phyloP scores from a whole-genome alignment of 331 rosid species.

The Acacia pycnantha region DNA sequence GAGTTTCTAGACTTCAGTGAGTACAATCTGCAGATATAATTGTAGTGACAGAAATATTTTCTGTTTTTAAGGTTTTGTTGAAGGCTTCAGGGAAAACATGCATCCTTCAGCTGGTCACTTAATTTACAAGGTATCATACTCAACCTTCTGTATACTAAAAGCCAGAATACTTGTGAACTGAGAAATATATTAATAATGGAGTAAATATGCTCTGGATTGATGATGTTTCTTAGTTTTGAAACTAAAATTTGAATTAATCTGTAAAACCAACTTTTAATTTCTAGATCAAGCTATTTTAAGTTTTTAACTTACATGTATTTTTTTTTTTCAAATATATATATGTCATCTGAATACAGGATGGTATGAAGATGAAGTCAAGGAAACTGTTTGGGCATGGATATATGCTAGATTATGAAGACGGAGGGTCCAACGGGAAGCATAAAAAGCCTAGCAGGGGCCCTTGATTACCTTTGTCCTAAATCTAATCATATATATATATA shows the following conservation, averaged over 20 bases:
- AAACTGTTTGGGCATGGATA: constrained; percentile 48
- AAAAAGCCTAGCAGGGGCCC: constrained; percentile 70
- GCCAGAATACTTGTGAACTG: neutral
- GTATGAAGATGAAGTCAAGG: constrained; percentile 44
- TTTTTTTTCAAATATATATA: neutral
- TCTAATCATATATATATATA: neutral
- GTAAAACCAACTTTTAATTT: neutral
- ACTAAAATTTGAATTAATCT: neutral
- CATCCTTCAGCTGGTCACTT: constrained; percentile 30
- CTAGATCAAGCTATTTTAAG: neutral
- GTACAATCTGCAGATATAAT: neutral
- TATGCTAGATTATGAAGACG: constrained; percentile 73
- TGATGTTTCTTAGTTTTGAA: neutral
- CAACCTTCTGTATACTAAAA: neutral
- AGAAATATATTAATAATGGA: neutral
- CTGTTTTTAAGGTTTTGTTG: constrained; percentile 45
- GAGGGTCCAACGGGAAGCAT: constrained; percentile 67
- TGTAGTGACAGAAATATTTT: neutral
- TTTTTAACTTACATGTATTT: constrained; percentile 15
- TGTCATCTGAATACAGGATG: constrained; percentile 39
- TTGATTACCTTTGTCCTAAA: constrained; percentile 35
- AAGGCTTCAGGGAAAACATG: constrained; percentile 52
- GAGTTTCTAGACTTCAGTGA: neutral
- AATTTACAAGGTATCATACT: constrained; percentile 42
- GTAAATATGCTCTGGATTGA: neutral